phyloP scores from a whole-genome alignment of 2,329 filamentous ascomycete species.

The Diaporthe amygdali region DNA sequence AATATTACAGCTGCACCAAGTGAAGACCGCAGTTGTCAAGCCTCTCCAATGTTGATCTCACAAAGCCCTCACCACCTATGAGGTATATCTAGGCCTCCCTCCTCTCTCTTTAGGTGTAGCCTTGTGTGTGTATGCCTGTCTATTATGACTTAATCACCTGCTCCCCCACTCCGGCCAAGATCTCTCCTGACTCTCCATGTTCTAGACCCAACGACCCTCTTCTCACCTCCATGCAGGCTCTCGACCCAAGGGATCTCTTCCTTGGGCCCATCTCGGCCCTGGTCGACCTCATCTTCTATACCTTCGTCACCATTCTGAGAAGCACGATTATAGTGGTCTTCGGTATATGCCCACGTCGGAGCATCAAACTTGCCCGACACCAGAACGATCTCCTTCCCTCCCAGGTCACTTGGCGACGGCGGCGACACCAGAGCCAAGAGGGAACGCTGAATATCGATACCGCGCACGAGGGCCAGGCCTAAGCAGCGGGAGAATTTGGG shows the following conservation, averaged over 20 bases:
- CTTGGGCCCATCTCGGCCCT: slow-evolving; percentile 34
- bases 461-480: slow-evolving; percentile 72
- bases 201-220: slow-evolving; percentile 60
- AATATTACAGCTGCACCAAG: neutral
- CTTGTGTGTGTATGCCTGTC: neutral
- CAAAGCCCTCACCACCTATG: neutral
- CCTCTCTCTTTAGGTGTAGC: neutral
- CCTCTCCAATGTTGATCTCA: neutral
- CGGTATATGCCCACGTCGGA: slow-evolving; percentile 73
- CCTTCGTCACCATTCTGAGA: slow-evolving; percentile 39
- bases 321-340: slow-evolving; percentile 55
- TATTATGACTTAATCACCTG: neutral
- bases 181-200: slow-evolving; percentile 71
- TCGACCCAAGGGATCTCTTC: slow-evolving; percentile 63
- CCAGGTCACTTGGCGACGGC: slow-evolving; percentile 44
- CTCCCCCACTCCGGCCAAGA: slow-evolving; percentile 46
- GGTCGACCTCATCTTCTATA: slow-evolving; percentile 39
- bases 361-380: slow-evolving; percentile 72
- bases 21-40: neutral
- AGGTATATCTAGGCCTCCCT: neutral
- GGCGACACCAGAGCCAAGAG: slow-evolving; percentile 72
- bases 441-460: slow-evolving; percentile 61
- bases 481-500: slow-evolving; percentile 64
- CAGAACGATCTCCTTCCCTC: slow-evolving; percentile 61
- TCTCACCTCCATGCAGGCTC: slow-evolving; percentile 58